These are phyloP conservation scores for Ceratobasidium sp. DNA, from an alignment of 1,284 basidiomycete genomes.

Conservation along the genomic window DNA sequence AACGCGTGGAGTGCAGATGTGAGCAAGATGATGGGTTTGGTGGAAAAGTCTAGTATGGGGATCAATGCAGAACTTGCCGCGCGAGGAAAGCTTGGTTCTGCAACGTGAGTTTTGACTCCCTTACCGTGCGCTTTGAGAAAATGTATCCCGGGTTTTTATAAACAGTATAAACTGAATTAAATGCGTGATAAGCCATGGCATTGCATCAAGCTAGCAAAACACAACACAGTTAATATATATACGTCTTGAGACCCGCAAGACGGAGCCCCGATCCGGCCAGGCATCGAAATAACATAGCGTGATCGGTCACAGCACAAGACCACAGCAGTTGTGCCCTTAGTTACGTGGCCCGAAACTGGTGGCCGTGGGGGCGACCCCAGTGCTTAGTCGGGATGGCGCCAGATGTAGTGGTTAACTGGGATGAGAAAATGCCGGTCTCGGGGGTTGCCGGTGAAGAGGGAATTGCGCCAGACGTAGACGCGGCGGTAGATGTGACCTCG, in stretches of 20 bases:
- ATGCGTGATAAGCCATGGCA: neutral
- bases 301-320: neutral
- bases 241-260: conserved; percentile 17
- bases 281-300: neutral
- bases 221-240: neutral
- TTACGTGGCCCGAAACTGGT: neutral
- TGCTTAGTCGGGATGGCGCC: conserved; percentile 5
- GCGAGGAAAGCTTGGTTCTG: conserved; percentile 66
- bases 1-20: conserved; percentile 98
- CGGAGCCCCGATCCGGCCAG: conserved; percentile 18
- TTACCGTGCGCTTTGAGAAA: neutral
- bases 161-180: neutral
- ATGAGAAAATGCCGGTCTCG: neutral
- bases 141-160: conserved; percentile 4
- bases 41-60: conserved; percentile 91
- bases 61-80: conserved; percentile 88
- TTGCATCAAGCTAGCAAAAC: neutral
- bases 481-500: neutral
- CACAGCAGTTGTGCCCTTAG: neutral
- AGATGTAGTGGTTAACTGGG: neutral
- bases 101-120: neutral
- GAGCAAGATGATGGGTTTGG: conserved; percentile 84
- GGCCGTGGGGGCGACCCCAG: conserved; percentile 27
- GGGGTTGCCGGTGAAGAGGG: neutral
- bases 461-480: neutral